phyloP scores from a whole-genome alignment of 2,329 filamentous ascomycete genomes.

The Fusarium sp. region DNA sequence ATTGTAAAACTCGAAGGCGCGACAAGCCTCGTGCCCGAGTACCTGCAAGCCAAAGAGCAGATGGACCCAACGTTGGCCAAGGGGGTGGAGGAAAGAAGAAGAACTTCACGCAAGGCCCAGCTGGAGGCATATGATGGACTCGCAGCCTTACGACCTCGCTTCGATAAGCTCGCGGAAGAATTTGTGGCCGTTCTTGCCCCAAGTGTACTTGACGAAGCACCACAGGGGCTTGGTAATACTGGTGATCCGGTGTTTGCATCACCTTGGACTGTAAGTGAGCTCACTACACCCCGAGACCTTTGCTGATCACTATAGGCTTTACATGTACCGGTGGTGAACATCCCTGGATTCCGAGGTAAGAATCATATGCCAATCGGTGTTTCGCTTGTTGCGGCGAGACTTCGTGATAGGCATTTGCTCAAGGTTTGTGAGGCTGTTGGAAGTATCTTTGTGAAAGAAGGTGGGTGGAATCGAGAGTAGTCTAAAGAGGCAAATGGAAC shows the following conservation, averaged over 20 bases:
- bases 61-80: slow-evolving; percentile 58
- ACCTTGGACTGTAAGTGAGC: slow-evolving; percentile 63
- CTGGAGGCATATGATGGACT: slow-evolving; percentile 66
- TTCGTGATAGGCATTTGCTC: slow-evolving; percentile 59
- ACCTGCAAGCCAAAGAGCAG: slow-evolving; percentile 59
- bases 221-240: slow-evolving; percentile 62
- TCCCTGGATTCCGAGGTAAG: slow-evolving; percentile 70
- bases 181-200: slow-evolving; percentile 70
- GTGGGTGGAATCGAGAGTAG: slow-evolving; percentile 32
- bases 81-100: slow-evolving; percentile 62
- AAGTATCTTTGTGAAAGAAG: slow-evolving; percentile 48
- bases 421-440: slow-evolving; percentile 54
- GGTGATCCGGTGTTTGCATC: slow-evolving; percentile 65
- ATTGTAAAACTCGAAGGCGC: slow-evolving; percentile 65
- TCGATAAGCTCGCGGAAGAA: slow-evolving; percentile 62
- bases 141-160: slow-evolving; percentile 63
- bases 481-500: too few species aligned
- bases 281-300: slow-evolving; percentile 44
- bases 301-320: slow-evolving; percentile 51
- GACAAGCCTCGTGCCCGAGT: slow-evolving; percentile 65
- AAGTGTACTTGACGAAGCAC: slow-evolving; percentile 70
- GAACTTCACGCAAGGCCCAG: slow-evolving; percentile 59
- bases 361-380: slow-evolving; percentile 67
- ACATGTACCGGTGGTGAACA: slow-evolving; percentile 70
- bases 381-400: slow-evolving; percentile 61